Base-by-base conservation (phyloP, 106 monocot genomes). In the Acorus gramineus region DNA sequence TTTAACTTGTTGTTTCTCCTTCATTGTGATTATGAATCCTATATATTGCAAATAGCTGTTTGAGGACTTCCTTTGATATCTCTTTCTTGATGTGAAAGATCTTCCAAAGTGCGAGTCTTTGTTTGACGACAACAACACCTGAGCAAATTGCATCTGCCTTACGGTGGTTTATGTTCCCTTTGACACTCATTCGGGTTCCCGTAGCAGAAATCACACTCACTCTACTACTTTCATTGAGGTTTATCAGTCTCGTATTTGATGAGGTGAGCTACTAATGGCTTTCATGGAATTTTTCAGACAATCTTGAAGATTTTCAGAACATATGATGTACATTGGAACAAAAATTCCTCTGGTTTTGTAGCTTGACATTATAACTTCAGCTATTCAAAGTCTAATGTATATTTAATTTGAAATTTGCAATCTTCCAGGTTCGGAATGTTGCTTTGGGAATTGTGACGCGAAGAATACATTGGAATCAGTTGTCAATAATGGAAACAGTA, bases 71-170 rank as follows among this genome's bases (percentile, higher is more conserved):
- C 28, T 28, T 28, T 28, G 28, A 28, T 28, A 28, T 28, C 28
- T 28, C 4, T 28, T 54, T 7, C 52, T 53, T 53, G 8, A 3
- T 55, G 11, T 49, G 56, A 49, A 71, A 96, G 92, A 86, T 98
- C 53, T 92, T 98, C 62, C 98, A 98, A 98, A 98, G 92, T 83
- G 91, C 88, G 57, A 98, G 91, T 76, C 69, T 98, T 49, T 98
- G 98, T 73, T 74, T 98, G 69, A 71, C 88, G 49, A 92, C 98
- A 57, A 98, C 98, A 53, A 83, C 98, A 14, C 98, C 98, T 9
- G 98, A 98, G 81, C 83, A 92, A 78, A 83, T 98, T 81, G 91
- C 85, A 66, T 88, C 81, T 79, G 98, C 92, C 44, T 61, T 98
- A 8, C 50, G 63, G 66, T 98, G 98, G 98, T 89, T 98, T 73